phyloP scores from a whole-genome alignment of 2,329 filamentous ascomycete species.

The Ophiostoma novo-ulmi region DNA sequence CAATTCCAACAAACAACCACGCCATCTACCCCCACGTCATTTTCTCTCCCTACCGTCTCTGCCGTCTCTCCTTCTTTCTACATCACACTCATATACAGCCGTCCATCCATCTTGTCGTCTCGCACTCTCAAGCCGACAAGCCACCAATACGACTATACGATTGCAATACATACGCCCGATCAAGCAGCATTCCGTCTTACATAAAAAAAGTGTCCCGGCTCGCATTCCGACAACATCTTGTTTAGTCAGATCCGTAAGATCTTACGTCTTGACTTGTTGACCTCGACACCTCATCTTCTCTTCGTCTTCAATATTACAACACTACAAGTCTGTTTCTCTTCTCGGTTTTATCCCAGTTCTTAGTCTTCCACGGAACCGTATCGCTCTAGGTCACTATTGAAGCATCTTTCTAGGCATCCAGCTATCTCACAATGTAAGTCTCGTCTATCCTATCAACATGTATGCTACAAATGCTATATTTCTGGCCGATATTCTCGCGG shows the following conservation, averaged over 20 bases:
- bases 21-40: neutral
- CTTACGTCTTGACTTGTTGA: neutral
- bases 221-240: neutral
- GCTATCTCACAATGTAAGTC: neutral
- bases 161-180: neutral
- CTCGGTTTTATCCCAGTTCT: neutral
- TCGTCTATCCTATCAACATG: neutral
- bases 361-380: neutral
- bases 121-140: neutral
- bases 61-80: neutral
- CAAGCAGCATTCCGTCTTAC: neutral
- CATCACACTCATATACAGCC: neutral
- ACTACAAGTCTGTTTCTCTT: neutral
- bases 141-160: neutral
- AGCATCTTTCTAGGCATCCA: neutral
- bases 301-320: neutral
- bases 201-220: neutral
- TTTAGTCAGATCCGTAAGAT: neutral
- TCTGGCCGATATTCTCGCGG: too few species aligned
- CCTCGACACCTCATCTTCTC: neutral
- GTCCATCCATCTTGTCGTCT: neutral
- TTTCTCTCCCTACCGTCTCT: neutral
- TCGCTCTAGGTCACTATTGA: neutral
- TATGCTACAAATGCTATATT: neutral
- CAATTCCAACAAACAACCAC: slow-evolving; percentile 8